Evolutionary conservation across 805 yeast genomes (phyloP), one percentile per base, ranked within the genome.

Genomic region (Cyberlindnera euphorbiae): DNA sequence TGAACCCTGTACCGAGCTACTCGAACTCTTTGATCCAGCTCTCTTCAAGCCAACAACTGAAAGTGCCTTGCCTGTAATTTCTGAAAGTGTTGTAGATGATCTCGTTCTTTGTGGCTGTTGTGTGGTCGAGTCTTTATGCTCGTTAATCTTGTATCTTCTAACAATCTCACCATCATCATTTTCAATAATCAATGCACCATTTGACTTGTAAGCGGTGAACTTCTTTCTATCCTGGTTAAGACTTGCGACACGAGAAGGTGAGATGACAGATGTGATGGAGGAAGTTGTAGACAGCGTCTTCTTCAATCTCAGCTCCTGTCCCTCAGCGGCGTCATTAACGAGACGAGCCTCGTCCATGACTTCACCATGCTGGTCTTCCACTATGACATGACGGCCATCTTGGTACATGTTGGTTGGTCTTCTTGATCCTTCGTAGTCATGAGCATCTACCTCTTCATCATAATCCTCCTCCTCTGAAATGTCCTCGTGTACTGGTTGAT

Each of bases 131-230:
- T n/a, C n/a, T 6, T 35, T 43, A 46, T 79, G 86, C 4, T 75
- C 71, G 50, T 80, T 84, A 35, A 89, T 79, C 49, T 66, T 73
- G 60, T 88, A 90, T 35, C 95, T 70, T 53, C 96, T 77, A 30
- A 93, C 66, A 38, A 93, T 76, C 49, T 90, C 97, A 45, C 97
- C 98, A 10, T 89, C 95, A 30, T 76, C 85, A 52, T 88, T 84
- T 59, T 90, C 98, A 39, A 93, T 81, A 40, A 87, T 70, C 36
- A 93, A 73, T 41, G 78, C 68, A 50, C 86, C 79, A 53, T 81
- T 93, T 27, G 85, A 68, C 58, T 82, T 83, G 59, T 79, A 90
- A 1, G 96, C 97, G 59, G 64, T 76, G 48, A 58, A 63, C 38
- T 59, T 60, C 21, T 33, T 35, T 38, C 38, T 38, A 6, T 38